Conservation (phyloP, 352 stramenopile species). For the Pythium brachiatum region DNA sequence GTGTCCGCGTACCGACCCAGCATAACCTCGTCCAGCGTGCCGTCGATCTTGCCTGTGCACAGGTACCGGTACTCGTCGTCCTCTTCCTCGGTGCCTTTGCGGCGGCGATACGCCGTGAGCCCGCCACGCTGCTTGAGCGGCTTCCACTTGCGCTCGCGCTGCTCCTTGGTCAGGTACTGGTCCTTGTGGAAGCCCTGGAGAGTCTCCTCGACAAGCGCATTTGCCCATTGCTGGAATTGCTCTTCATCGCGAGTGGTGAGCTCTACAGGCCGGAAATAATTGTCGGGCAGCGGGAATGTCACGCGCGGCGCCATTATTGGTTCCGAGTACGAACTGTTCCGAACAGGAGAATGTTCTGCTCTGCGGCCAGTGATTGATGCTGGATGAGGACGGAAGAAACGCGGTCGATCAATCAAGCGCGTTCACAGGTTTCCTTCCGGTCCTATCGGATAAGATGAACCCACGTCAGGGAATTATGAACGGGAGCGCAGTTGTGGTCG, state of each 20-base stretch:
- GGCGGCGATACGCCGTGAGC: conserved; percentile 58
- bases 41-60: conserved; percentile 59
- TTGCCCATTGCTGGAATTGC: conserved; percentile 63
- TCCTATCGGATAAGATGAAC: too few species aligned
- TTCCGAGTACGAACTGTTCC: not conserved
- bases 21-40: conserved; percentile 73
- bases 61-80: conserved; percentile 62
- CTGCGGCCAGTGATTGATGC: not conserved
- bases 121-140: conserved; percentile 58
- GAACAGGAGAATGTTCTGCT: not conserved
- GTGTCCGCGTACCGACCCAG: conserved; percentile 74
- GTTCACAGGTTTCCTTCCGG: too few species aligned
- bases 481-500: not conserved
- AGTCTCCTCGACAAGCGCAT: conserved; percentile 62
- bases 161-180: conserved; percentile 60
- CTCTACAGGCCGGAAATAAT: conserved; percentile 59
- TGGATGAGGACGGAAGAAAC: not conserved
- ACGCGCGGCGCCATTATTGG: conserved; percentile 23
- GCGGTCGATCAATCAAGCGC: not conserved
- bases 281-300: conserved; percentile 50
- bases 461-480: not conserved
- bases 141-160: conserved; percentile 68
- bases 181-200: conserved; percentile 66
- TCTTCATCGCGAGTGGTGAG: conserved; percentile 43
- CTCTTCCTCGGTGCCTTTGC: conserved; percentile 38